Evolutionary conservation across 2,329 filamentous ascomycete genomes (phyloP).

Genomic region (Alternaria postmessia): DNA sequence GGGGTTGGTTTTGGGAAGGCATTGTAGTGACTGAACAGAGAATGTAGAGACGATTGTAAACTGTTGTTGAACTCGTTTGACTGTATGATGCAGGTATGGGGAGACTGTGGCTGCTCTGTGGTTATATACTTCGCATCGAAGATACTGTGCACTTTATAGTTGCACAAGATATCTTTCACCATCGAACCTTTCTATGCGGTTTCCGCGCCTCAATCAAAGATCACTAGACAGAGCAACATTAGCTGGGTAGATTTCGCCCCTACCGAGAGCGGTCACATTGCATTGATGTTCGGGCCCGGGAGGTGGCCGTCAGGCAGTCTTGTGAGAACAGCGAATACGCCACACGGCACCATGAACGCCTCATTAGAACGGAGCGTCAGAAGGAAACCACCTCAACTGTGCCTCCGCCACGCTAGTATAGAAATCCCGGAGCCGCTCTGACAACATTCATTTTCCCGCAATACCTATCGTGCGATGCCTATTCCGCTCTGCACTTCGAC

Average conservation of each 20-base stretch:
- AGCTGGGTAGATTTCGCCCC: constrained; percentile 23
- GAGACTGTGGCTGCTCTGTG: constrained; percentile 7
- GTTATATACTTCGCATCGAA: constrained; percentile 13
- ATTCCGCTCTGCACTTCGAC: constrained; percentile 2
- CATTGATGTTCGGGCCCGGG: constrained; percentile 22
- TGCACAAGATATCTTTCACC: constrained; percentile 19
- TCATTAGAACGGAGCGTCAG: constrained; percentile 21
- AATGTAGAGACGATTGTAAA: not conserved
- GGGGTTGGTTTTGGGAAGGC: constrained; percentile 21
- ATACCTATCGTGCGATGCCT: constrained; percentile 9
- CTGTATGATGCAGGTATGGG: not conserved
- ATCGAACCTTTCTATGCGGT: constrained; percentile 20
- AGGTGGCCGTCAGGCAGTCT: constrained; percentile 30
- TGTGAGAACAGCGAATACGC: constrained; percentile 25
- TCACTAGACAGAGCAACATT: constrained; percentile 20
- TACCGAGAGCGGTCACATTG: constrained; percentile 29
- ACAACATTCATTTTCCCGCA: not conserved
- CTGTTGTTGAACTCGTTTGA: not conserved
- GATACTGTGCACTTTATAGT: constrained; percentile 26
- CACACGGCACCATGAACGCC: constrained; percentile 32
- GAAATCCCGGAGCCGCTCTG: constrained; percentile 9
- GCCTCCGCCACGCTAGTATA: constrained; percentile 27
- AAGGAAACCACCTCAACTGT: constrained; percentile 18
- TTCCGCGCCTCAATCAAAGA: constrained; percentile 30
- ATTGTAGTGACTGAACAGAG: constrained; percentile 15